Percentiles rank a stretch among this genome's conserved stretches.
phyloP scores from a whole-genome alignment of 1,139 yeast genomes.

The Hanseniaspora uvarum region DNA sequence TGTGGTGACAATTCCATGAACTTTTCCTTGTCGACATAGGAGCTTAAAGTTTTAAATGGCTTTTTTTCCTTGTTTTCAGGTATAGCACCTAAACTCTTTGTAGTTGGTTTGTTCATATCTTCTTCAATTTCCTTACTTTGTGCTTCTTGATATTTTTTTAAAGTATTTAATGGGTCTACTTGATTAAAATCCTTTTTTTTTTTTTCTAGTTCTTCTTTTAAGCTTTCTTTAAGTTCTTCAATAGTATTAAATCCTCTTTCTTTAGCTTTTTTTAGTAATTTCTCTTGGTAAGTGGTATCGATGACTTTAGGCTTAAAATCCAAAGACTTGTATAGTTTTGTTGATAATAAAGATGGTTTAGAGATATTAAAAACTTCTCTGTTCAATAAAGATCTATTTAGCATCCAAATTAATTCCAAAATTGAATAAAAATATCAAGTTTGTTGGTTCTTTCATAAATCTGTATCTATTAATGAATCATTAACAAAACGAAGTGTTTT shows the following conservation, averaged over 20 bases:
- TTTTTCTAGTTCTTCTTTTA: slow-evolving; percentile 51
- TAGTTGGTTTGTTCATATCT: slow-evolving; percentile 19
- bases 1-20: slow-evolving; percentile 43
- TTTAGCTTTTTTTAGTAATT: slow-evolving; percentile 43
- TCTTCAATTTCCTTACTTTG: slow-evolving; percentile 29
- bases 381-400: slow-evolving; percentile 6
- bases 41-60: slow-evolving; percentile 62
- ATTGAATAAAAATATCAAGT: background rate
- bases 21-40: slow-evolving; percentile 64
- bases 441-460: too few species aligned
- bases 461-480: too few species aligned
- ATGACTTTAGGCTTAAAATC: background rate
- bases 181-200: slow-evolving; percentile 48
- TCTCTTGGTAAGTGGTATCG: slow-evolving; percentile 31
- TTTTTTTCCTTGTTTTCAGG: slow-evolving; percentile 27
- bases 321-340: background rate
- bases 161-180: slow-evolving; percentile 60
- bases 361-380: slow-evolving; percentile 6
- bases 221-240: slow-evolving; percentile 52
- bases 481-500: too few species aligned
- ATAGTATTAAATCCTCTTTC: slow-evolving; percentile 36
- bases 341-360: background rate
- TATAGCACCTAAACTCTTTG: slow-evolving; percentile 10
- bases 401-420: slow-evolving; percentile 18
- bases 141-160: slow-evolving; percentile 47